These are phyloP conservation scores for Oidium heveae DNA, from an alignment of 2,329 filamentous ascomycete species.

Conservation along the genomic window DNA sequence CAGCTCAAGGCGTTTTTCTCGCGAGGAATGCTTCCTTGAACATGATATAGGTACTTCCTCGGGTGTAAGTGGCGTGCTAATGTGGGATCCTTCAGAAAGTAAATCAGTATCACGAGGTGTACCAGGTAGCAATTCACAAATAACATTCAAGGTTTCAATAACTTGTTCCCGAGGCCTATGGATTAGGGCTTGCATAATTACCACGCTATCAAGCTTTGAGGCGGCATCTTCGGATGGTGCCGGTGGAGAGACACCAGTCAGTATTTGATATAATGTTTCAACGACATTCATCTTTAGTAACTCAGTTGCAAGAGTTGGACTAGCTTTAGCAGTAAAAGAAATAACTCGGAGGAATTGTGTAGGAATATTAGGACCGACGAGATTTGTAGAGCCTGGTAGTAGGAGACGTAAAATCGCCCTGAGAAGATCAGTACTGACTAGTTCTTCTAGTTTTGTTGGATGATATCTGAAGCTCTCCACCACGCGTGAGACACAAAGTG, in stretches of 20 bases:
- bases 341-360: constrained; percentile 87
- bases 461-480: constrained; percentile 92
- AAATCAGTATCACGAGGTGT: constrained; percentile 31
- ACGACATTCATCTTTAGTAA: constrained; percentile 92
- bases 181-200: constrained; percentile 96
- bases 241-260: constrained; percentile 86
- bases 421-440: constrained; percentile 72
- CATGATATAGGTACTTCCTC: constrained; percentile 18
- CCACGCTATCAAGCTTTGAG: constrained; percentile 77
- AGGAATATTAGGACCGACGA: constrained; percentile 83
- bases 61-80: constrained; percentile 16
- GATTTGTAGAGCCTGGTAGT: constrained; percentile 79
- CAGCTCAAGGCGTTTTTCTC: constrained; percentile 61
- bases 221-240: constrained; percentile 51
- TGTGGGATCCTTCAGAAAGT: constrained; percentile 20
- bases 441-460: constrained; percentile 66
- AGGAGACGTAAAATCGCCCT: constrained; percentile 66
- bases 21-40: constrained; percentile 30
- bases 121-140: constrained; percentile 75
- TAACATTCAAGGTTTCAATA: constrained; percentile 88
- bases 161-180: constrained; percentile 89
- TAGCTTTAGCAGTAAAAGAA: constrained; percentile 71
- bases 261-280: constrained; percentile 88
- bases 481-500: constrained; percentile 80
- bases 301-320: constrained; percentile 65